Percentiles rank a stretch among this genome's conserved stretches.
These are phyloP conservation scores for Fragaria iinumae DNA, from an alignment of 306 rosid genomes.

Conservation along the genomic window DNA sequence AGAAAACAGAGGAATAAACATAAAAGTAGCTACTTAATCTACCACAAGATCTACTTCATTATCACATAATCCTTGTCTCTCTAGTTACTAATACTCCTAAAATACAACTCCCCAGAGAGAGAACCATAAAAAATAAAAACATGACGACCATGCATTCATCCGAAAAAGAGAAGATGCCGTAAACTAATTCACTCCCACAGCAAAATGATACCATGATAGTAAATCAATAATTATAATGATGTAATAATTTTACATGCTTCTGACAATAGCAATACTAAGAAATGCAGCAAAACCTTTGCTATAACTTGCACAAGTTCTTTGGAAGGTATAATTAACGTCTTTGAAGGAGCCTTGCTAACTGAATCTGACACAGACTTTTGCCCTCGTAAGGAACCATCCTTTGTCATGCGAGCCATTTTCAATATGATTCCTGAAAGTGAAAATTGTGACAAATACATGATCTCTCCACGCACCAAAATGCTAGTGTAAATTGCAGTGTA, in stretches of 20 bases:
- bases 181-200: slow-evolving; percentile 1
- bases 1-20: slow-evolving; percentile 2
- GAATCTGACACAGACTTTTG: slow-evolving; percentile 58
- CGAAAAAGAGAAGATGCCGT: slow-evolving; percentile 3
- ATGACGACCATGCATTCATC: background rate
- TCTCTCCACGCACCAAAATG: background rate
- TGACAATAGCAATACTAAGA: slow-evolving; percentile 12
- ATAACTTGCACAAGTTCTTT: slow-evolving; percentile 87
- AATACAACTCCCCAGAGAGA: background rate
- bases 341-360: slow-evolving; percentile 60
- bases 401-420: slow-evolving; percentile 80
- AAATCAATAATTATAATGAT: background rate
- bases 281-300: slow-evolving; percentile 67
- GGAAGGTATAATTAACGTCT: slow-evolving; percentile 67
- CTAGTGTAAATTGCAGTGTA: background rate
- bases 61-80: slow-evolving; percentile 15
- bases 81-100: slow-evolving; percentile 11
- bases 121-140: background rate
- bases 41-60: background rate
- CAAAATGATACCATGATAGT: background rate
- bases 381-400: slow-evolving; percentile 66
- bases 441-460: background rate
- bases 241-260: background rate
- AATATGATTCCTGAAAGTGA: slow-evolving; percentile 63
- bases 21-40: background rate